phyloP scores from a whole-genome alignment of 306 rosid species.

The Prunus salicina region DNA sequence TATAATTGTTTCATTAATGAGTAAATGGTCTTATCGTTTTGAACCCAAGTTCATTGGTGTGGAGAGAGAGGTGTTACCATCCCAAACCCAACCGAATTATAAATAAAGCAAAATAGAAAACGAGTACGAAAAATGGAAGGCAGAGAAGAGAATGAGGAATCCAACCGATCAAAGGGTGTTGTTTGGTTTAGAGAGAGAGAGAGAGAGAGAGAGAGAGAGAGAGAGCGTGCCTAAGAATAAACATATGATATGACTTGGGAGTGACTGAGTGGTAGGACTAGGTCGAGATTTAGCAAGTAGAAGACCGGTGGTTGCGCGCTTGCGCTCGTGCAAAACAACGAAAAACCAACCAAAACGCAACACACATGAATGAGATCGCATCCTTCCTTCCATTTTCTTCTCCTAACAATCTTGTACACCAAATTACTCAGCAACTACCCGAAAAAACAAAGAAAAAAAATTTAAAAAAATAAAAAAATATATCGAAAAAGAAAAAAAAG shows the following conservation, averaged over 20 bases:
- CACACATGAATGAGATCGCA: not conserved
- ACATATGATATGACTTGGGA: not conserved
- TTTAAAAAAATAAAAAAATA: no score
- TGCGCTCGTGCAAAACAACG: not conserved
- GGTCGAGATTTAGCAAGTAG: not conserved
- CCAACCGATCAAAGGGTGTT: not conserved
- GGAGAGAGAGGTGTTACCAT: no score
- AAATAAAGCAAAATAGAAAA: no score
- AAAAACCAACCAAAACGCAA: not conserved
- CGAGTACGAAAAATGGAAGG: no score
- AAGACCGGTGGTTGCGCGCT: not conserved
- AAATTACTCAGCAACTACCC: not conserved
- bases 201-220: not conserved
- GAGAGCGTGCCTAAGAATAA: not conserved
- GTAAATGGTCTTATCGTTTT: no score
- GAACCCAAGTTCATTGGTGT: no score
- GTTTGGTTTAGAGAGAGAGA: not conserved
- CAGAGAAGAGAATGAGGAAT: not conserved
- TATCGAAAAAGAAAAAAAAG: not conserved
- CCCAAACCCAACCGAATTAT: no score
- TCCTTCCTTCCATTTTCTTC: not conserved
- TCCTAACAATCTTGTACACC: not conserved
- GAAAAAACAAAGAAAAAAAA: not conserved
- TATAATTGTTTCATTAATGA: no score
- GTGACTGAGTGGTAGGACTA: not conserved